Base-by-base conservation (phyloP, 2,329 filamentous ascomycete species). In the Plenodomus lindquistii region DNA sequence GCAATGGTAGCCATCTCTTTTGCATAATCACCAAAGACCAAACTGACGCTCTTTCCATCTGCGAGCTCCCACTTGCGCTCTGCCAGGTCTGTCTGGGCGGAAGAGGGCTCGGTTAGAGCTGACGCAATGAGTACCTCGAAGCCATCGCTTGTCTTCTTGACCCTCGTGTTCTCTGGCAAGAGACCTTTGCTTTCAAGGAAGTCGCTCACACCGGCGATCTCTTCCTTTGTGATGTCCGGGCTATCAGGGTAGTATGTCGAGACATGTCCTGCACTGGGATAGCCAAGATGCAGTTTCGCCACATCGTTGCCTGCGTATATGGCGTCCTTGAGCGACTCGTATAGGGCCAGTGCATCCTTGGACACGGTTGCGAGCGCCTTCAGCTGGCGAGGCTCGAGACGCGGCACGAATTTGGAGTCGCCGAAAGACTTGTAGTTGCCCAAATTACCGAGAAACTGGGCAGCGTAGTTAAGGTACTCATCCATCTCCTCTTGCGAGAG, bases 401-500 rank as follows among this genome's bases (percentile, higher is more conserved):
- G 71, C n/a, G 78, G 78, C 9, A 79, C 72, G 64, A 80, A 79
- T 62, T 80, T 80, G 48, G 73, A 75, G 62, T 79, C 77, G 7
- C 74, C 75, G 45, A 79, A 79, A 3, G 72, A 76, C 57, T 79
- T 79, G 70, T 77, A 82, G 65, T 82, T 82, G 43, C 79, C 80
- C 24, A 75, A 56, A 51, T 81, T 82, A n/a, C 78, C 79, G 5
- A 83, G 67, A 47, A 82, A 82, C 46, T 77, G 71, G 7, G 71
- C 70, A 2, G 70, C 51, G 44, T 73, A 73, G 57, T 70, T 62
- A 46, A 73, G 63, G 43, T 73, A 73, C 19, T 63, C 66, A n/a
- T 67, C 59, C 20, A 72, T 53, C n/a, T 72, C 71, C 6, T 64
- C 64, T 15, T 68, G 48, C 0, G 75, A 73, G 5, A 79, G 54